Conservation (phyloP, 768 basidiomycete species). For the Amanita pseudoporphyria region DNA sequence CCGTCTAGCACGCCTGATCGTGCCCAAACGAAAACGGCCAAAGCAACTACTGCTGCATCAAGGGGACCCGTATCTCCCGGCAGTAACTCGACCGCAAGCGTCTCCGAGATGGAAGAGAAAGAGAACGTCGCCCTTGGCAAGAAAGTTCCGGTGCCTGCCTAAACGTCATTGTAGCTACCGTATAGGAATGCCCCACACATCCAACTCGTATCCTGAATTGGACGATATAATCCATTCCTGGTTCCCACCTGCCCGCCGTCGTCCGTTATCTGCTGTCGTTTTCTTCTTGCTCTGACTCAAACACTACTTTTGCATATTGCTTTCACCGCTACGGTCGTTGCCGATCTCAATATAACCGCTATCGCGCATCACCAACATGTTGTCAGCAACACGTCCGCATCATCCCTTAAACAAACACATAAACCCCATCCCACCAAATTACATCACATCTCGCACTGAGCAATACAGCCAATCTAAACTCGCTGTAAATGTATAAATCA, state of each 20-base stretch:
- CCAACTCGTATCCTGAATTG: not conserved
- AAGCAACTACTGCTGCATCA: slow-evolving; percentile 17
- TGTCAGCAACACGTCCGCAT: not conserved
- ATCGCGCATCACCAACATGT: not conserved
- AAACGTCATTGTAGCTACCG: slow-evolving; percentile 17
- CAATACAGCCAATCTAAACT: slow-evolving; percentile 1
- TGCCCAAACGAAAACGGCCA: slow-evolving; percentile 23
- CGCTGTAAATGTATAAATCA: slow-evolving; percentile 2
- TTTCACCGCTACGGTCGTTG: not conserved
- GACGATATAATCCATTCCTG: not conserved
- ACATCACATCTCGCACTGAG: not conserved
- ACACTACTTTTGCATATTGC: not conserved
- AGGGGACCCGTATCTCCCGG: slow-evolving; percentile 21
- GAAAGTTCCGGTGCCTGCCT: slow-evolving; percentile 25
- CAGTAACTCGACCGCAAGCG: slow-evolving; percentile 18
- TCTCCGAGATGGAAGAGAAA: slow-evolving; percentile 44
- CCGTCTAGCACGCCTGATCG: slow-evolving; percentile 17
- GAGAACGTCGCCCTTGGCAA: slow-evolving; percentile 40
- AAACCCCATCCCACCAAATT: not conserved
- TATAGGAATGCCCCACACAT: not conserved
- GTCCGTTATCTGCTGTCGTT: not conserved
- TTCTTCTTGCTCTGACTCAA: not conserved
- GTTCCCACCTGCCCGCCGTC: not conserved
- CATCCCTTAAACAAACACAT: not conserved
- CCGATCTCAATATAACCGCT: not conserved